phyloP scores from a whole-genome alignment of 2,329 filamentous ascomycete genomes.

The Scedosporium aurantiacum region DNA sequence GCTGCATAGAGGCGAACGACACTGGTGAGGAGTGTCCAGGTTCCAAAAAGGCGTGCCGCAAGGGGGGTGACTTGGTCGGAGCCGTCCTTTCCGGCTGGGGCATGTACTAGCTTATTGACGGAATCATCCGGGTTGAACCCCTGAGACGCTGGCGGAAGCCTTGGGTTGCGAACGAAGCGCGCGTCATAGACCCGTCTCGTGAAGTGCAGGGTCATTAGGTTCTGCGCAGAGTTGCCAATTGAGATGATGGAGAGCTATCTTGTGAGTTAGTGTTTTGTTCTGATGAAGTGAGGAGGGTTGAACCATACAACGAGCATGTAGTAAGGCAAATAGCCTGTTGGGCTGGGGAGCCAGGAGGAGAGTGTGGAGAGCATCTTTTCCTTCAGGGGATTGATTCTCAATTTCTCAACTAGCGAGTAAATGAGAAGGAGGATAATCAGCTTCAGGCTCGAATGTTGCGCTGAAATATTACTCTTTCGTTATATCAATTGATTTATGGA shows the following conservation, averaged over 20 bases:
- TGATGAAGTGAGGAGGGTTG: background rate
- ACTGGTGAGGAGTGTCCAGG: slow-evolving; percentile 72
- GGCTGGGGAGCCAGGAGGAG: slow-evolving; percentile 27
- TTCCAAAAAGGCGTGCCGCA: slow-evolving; percentile 70
- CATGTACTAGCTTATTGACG: slow-evolving; percentile 38
- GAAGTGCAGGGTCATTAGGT: slow-evolving; percentile 69
- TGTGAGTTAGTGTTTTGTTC: slow-evolving; percentile 1
- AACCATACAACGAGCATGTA: slow-evolving; percentile 44
- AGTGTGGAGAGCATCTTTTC: slow-evolving; percentile 5
- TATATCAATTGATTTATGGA: no score
- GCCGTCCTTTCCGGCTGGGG: slow-evolving; percentile 30
- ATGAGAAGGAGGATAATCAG: background rate
- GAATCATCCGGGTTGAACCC: slow-evolving; percentile 40
- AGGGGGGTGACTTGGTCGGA: slow-evolving; percentile 60
- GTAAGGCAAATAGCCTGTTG: slow-evolving; percentile 45
- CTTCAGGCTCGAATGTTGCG: no score
- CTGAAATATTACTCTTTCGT: no score
- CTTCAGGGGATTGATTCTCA: background rate
- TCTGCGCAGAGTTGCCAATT: slow-evolving; percentile 74
- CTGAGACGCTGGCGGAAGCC: slow-evolving; percentile 27
- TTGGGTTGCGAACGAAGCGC: slow-evolving; percentile 40
- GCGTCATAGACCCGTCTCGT: slow-evolving; percentile 80
- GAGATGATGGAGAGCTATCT: slow-evolving; percentile 69
- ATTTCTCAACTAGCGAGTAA: no score
- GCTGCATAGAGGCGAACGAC: slow-evolving; percentile 73